Conservation (phyloP, 2,329 filamentous ascomycete genomes). For the Exophiala lecanii-corni region DNA sequence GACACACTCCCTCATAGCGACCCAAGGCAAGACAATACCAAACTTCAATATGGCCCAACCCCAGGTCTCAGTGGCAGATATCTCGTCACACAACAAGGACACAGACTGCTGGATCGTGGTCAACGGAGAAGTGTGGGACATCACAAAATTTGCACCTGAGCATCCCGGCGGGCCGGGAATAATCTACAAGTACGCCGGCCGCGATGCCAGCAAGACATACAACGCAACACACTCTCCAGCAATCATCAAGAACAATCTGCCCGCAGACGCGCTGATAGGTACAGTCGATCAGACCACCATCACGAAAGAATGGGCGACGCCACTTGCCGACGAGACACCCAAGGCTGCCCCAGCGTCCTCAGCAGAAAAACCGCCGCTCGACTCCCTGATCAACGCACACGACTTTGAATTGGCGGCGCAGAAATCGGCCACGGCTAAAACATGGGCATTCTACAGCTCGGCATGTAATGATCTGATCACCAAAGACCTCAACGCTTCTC, state of each 20-base stretch:
- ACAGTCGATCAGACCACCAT: constrained; percentile 46
- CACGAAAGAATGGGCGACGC: constrained; percentile 46
- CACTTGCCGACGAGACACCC: constrained; percentile 33
- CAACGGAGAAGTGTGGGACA: constrained; percentile 62
- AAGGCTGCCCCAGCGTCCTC: constrained; percentile 25
- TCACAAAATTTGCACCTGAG: constrained; percentile 61
- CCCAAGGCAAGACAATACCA: too few species aligned
- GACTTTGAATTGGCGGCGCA: constrained; percentile 57
- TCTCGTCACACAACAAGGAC: too few species aligned
- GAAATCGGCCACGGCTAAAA: constrained; percentile 54
- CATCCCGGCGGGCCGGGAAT: constrained; percentile 55
- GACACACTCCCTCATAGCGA: too few species aligned
- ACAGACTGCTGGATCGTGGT: constrained; percentile 64
- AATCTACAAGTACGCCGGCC: constrained; percentile 44
- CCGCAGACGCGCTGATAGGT: constrained; percentile 45
- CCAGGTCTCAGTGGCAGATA: too few species aligned
- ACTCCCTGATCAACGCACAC: constrained; percentile 54
- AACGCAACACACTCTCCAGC: constrained; percentile 49
- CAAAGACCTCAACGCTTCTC: constrained; percentile 49
- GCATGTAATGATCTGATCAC: constrained; percentile 61
- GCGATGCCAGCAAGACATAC: constrained; percentile 52
- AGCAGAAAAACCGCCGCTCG: constrained; percentile 44
- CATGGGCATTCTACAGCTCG: constrained; percentile 67
- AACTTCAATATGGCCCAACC: constrained; percentile 7
- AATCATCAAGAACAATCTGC: constrained; percentile 42